Percentiles rank a stretch among this genome's conserved stretches.
These are phyloP conservation scores for Cladosporium sp. DNA, from an alignment of 2,329 filamentous ascomycete species.

Conservation along the genomic window DNA sequence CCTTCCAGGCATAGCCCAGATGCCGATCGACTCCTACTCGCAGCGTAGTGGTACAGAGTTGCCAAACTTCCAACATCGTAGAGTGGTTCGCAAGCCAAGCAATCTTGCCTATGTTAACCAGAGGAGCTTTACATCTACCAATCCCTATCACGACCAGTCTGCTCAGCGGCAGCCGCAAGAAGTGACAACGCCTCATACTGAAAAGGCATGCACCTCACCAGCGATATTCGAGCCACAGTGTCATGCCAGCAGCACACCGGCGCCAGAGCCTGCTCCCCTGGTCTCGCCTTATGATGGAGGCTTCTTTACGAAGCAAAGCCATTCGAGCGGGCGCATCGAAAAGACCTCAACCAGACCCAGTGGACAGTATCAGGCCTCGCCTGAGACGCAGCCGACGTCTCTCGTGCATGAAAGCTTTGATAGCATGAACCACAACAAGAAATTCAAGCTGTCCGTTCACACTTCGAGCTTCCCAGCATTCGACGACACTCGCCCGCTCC, in stretches of 20 bases:
- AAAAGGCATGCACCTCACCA: neutral
- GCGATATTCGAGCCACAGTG: neutral
- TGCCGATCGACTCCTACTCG: neutral
- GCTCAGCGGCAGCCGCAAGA: slow-evolving; percentile 19
- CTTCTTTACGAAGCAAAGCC: too few species aligned
- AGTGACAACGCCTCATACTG: neutral
- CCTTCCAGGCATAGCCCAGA: neutral
- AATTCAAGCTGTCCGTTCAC: neutral
- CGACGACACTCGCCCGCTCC: slow-evolving; percentile 1
- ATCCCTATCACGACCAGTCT: slow-evolving; percentile 19
- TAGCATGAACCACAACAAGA: neutral
- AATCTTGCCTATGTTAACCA: neutral
- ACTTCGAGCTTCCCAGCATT: neutral
- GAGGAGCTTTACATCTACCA: neutral
- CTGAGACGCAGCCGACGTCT: neutral
- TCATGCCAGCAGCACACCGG: neutral
- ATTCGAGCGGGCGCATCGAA: neutral
- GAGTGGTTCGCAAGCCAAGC: neutral
- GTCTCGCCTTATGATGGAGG: neutral
- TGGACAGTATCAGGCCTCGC: neutral
- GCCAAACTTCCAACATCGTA: neutral
- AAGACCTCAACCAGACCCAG: neutral
- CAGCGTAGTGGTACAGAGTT: neutral
- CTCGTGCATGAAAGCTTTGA: neutral
- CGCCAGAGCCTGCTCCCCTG: neutral